Base-by-base conservation (phyloP, 1,284 basidiomycete genomes). In the Puccinia horiana region DNA sequence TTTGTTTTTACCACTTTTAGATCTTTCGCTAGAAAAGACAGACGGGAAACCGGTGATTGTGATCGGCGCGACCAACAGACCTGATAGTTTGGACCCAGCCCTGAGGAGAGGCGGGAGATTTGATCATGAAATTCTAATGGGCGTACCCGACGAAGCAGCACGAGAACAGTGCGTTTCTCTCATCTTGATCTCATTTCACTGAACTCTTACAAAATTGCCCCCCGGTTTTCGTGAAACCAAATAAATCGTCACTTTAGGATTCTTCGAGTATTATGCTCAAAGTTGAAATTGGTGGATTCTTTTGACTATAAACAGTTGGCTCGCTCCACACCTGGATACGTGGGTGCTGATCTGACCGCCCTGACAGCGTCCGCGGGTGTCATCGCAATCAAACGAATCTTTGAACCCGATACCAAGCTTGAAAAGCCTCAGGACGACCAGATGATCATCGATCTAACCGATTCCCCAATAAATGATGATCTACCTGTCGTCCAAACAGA, bases 51-150 rank as follows among this genome's bases (percentile, higher is more conserved):
- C 96, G 0, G 92, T 99, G 44, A 92, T 98, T 81, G 93, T 99
- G 37, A 96, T 98, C 83, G 95, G 95, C 6, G 96, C 96, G 0
- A 98, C 96, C 0, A 99, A 98, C 87, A 90, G 96, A 63, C 95
- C 95, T 0, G 96, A 98, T 87, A 93, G 95, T 9, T 89, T 98
- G 11, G 96, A 99, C 86, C 92, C 96, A 0, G 96, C 96, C 0
- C 88, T 98, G 18, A 91, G 96, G 65, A 90, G 96, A 84, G 96
- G 96, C 1, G 96, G 96, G 1, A 89, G 96, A 58, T 99, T 99
- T 85, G 96, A 98, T 86, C 94, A 97, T 85, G 96, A 99, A 87
- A 98, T 99, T 81, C 93, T 93, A 77, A 95, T 98, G 93, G 94
- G 94, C 35, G 96, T 98, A 3, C 96, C 96, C 0, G 94, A 96